Evolutionary conservation across 192 early-diverging fungal species (phyloP), one percentile per base, ranked within the genome.

Genomic region (Umbelopsis sp.): DNA sequence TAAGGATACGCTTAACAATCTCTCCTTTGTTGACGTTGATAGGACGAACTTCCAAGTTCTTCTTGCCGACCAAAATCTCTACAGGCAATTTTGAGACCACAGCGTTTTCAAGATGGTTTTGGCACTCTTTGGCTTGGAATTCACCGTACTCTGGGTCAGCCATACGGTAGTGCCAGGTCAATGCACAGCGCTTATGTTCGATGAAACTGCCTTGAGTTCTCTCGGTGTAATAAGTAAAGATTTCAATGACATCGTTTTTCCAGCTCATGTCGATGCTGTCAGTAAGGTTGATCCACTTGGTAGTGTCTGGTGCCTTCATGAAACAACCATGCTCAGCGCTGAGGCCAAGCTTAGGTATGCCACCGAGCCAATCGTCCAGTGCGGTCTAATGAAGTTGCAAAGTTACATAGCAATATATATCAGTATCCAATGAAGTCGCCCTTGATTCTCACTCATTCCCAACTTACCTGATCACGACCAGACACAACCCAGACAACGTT

Each of bases 401-500:
- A 11, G 12, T 38, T 3, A 38, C 36, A 41, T 17, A 49, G 4
- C 17, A 49, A n/a, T n/a, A 16, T 17, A 7, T 17, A 49, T n/a
- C 5, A 3, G 14, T 12, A 47, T 47, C 3, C 2, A 3, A 49
- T 4, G n/a, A 49, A n/a, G 6, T 21, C 0, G 2, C 16, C 47
- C 0, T 17, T 49, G 47, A 16, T 49, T 47, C 14, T 2, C 16
- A 2, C 17, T 20, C 20, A 49, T n/a, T 49, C 20, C n/a, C 20
- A 49, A 54, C 52, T 54, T 69, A 84, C 85, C 70, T 93, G 85
- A 80, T 98, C 97, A 22, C 97, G 88, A 0, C 97, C 97, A 56
- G 94, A 96, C 44, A 99, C 93, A n/a, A 99, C 85, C 82, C 93
- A 96, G 7, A 97, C 89, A 45, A 85, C 76, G 81, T 97, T 99